Evolutionary conservation across 2,329 filamentous ascomycete genomes (phyloP), one percentile per base, ranked within the genome.

Genomic region (Aureobasidium sp.): DNA sequence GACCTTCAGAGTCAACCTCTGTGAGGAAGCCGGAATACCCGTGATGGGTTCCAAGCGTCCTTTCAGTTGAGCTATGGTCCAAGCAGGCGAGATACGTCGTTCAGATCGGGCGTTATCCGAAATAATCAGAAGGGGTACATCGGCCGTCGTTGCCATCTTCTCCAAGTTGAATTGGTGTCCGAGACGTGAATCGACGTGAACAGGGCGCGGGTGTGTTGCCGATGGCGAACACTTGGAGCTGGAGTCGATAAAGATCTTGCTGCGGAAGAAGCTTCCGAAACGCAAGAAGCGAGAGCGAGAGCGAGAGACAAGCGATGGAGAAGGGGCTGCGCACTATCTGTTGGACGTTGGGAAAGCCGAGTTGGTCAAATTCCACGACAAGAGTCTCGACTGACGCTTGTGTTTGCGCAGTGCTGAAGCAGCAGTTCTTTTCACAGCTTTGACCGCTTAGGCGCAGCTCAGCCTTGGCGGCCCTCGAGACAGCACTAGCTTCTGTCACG

Each of bases 21-120:
- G 94, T 64, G 82, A 86, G 34, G 82, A 83, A 12, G 92, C 89
- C 17, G 94, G 93, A 41, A 97, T 86, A 65, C 94, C 94, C 1
- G 93, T 97, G 76, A 97, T 87, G 65, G 91, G 88, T 76, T 97
- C 93, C 57, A 99, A 86, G 75, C 94, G 95, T 59, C 82, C 77
- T 78, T 93, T 96, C 69, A 97, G 82, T 70, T 90, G 87, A 61
- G 83, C 81, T 71, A 99, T 88, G 65, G 87, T 88, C 94, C 94
- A 99, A 68, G 92, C 88, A 15, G 93, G 93, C 29, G 90, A 93
- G 73, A 97, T 86, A 68, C 94, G 90, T 65, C 93, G 89, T 78
- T 99, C 94, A 57, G 91, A 92, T 53, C 87, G 84, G 52, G 88
- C 82, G 75, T 88, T 89, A 64, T 90, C 87, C 57, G 89, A 93